Percentiles rank a stretch among this genome's conserved stretches.
Evolutionary conservation across 768 basidiomycete species (phyloP).

Genomic region (Leccinum rimulosum): DNA sequence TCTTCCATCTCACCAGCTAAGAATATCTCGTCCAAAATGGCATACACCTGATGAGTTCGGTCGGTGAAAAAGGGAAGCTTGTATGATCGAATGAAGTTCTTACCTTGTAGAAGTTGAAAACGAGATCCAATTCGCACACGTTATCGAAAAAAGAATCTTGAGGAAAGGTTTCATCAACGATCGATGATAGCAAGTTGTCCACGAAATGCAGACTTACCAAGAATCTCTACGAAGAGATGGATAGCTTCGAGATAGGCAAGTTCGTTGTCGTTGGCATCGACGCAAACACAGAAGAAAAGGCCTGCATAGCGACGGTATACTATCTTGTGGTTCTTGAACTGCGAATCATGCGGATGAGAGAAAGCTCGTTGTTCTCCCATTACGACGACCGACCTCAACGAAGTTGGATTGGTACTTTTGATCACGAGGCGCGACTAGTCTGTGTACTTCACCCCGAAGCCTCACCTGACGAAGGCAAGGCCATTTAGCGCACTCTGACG

Average conservation of each 20-base stretch:
- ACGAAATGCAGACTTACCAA: constrained; percentile 56
- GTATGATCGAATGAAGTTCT: neutral
- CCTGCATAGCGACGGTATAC: constrained; percentile 97
- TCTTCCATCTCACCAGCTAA: constrained; percentile 98
- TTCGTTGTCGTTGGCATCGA: constrained; percentile 98
- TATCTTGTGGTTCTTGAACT: constrained; percentile 98
- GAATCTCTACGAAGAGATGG: constrained; percentile 95
- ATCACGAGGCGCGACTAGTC: constrained; percentile 92
- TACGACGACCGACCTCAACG: constrained; percentile 73
- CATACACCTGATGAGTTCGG: constrained; percentile 69
- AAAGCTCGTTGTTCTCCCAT: neutral
- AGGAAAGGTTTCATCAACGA: neutral
- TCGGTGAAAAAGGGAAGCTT: constrained; percentile 6
- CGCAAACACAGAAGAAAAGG: constrained; percentile 96
- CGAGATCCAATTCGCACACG: constrained; percentile 95
- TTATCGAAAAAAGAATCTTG: constrained; percentile 98
- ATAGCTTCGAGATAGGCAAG: constrained; percentile 96
- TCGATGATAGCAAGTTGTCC: neutral
- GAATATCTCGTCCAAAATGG: constrained; percentile 97
- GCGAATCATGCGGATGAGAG: constrained; percentile 8
- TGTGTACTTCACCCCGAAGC: constrained; percentile 93
- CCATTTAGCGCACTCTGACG: constrained; percentile 1
- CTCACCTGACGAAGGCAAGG: constrained; percentile 57
- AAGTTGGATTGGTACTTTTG: constrained; percentile 99
- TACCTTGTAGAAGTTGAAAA: constrained; percentile 99